Base-by-base conservation (phyloP, 495 filamentous ascomycete genomes). In the Tirmania nivea region DNA sequence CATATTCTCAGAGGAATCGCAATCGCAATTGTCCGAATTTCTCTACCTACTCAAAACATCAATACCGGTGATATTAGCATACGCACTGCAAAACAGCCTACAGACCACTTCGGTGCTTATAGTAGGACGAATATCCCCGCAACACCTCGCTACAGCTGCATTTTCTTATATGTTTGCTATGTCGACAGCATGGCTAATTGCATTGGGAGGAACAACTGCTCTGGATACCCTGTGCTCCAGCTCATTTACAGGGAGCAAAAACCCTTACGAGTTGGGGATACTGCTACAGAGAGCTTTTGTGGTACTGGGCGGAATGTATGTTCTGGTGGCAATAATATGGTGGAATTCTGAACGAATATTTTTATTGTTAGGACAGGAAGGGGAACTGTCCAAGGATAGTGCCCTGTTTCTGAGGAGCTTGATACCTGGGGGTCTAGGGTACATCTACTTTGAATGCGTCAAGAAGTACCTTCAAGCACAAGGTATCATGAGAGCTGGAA, bases 91-190 rank as follows among this genome's bases (percentile, higher is more conserved):
- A 62, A 94, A 87, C 65, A 87, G 82, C 14, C 71, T 94, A 0
- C 87, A 94, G 65, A 93, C 87, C 0, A 64, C 83, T 17, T 90
- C 86, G 0, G 83, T 94, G 6, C 67, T 94, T 34, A 80, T 94
- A 14, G 84, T 86, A 17, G 88, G 88, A 19, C 78, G 85, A 10
- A 70, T 84, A 9, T 86, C 81, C 1, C 83, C 88, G 0, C 78
- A 89, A 64, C 78, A 85, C 17, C 70, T 95, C 9, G 82, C 87
- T 1, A 83, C 83, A 0, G 81, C 83, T 7, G 86, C 88, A 9
- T 94, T 94, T 66, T 81, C 82, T 0, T 85, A 89, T 68, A 88
- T 94, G 88, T 95, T 94, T 57, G 88, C 88, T 42, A 84, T 86
- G 80, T 78, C 84, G 10, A 89, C 84, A 1, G 88, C 75, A 1